Percentiles rank a stretch among this genome's conserved stretches.
Conservation (phyloP, 495 filamentous ascomycete genomes). For the Pseudoneurospora amorphoporcata region DNA sequence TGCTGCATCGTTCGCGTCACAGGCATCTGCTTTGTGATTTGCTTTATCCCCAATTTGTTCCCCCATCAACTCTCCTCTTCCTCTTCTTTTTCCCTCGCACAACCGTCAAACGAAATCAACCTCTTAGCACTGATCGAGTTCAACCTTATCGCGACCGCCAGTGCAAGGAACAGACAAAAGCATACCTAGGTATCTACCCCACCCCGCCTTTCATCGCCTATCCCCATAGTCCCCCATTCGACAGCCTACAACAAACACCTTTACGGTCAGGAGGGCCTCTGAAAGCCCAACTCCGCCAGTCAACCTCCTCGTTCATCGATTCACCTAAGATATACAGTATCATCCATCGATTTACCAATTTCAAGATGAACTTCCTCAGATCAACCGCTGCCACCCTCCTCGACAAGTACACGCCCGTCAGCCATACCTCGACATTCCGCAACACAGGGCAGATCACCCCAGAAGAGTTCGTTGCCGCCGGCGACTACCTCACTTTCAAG, state of each 20-base stretch:
- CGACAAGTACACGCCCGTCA: conserved; percentile 80
- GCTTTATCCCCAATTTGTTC: not conserved
- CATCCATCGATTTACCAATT: not conserved
- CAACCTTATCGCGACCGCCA: not conserved
- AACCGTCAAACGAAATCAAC: not conserved
- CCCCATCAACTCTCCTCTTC: not conserved
- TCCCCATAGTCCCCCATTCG: not conserved
- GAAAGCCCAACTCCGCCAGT: not conserved
- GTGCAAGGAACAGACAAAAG: not conserved
- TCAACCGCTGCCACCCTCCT: conserved; percentile 76
- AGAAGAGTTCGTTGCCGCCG: conserved; percentile 91
- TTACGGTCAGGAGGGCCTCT: not conserved
- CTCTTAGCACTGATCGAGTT: not conserved
- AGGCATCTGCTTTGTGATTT: not conserved
- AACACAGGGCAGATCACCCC: conserved; percentile 90
- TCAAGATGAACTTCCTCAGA: conserved; percentile 52
- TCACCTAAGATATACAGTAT: not conserved
- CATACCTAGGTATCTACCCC: not conserved
- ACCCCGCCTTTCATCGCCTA: not conserved
- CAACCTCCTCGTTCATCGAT: not conserved
- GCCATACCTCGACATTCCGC: conserved; percentile 87
- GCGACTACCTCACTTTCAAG: conserved; percentile 98
- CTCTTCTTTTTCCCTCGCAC: not conserved
- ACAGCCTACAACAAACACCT: not conserved
- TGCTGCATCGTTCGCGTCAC: not conserved